These are phyloP conservation scores for Tolypocladium nubicola DNA, from an alignment of 2,329 filamentous ascomycete species.

Conservation along the genomic window DNA sequence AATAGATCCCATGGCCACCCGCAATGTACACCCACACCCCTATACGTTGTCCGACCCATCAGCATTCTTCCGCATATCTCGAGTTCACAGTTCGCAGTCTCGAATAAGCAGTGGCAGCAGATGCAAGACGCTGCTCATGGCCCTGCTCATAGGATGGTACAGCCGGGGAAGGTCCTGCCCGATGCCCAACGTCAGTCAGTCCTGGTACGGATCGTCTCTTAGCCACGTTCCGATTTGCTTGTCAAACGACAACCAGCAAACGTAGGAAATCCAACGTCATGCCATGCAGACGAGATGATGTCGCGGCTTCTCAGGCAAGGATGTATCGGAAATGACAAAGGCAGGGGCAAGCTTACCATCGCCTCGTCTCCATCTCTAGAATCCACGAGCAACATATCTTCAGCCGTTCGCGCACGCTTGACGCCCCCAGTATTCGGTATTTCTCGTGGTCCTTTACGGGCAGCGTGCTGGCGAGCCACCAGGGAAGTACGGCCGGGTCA, in stretches of 20 bases:
- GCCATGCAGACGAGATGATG: no score
- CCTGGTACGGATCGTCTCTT: slow-evolving; percentile 7
- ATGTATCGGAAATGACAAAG: neutral
- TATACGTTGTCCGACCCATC: neutral
- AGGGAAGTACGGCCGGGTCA: slow-evolving; percentile 70
- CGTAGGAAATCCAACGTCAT: neutral
- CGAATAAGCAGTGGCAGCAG: neutral
- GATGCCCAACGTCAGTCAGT: slow-evolving; percentile 14
- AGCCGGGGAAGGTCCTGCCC: slow-evolving; percentile 19
- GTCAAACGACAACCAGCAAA: neutral
- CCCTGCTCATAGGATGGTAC: slow-evolving; percentile 17
- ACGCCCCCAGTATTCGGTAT: slow-evolving; percentile 62
- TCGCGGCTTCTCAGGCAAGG: neutral
- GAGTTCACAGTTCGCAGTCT: no score
- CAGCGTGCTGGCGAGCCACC: slow-evolving; percentile 80
- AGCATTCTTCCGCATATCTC: neutral
- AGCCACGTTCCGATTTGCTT: neutral
- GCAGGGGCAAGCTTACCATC: slow-evolving; percentile 49
- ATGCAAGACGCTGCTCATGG: neutral
- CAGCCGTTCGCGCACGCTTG: slow-evolving; percentile 67
- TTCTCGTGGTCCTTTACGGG: slow-evolving; percentile 71
- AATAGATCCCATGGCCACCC: neutral
- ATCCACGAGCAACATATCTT: slow-evolving; percentile 81
- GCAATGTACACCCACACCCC: neutral
- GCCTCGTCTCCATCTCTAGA: slow-evolving; percentile 54